phyloP scores from a whole-genome alignment of 164 flowering plant genomes.

The Dillenia turbinata region DNA sequence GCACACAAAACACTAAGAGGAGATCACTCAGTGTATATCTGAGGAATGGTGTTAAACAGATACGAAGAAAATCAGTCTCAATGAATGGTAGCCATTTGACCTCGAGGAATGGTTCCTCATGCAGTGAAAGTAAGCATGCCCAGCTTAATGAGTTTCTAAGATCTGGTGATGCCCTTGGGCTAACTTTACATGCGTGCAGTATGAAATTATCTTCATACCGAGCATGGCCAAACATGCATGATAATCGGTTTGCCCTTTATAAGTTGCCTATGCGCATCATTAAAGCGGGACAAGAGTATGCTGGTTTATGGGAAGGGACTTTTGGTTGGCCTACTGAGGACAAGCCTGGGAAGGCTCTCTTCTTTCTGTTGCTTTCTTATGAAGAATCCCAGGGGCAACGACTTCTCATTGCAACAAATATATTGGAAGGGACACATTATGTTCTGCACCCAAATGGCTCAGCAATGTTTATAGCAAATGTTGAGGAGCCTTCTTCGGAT shows the following conservation, averaged over 20 bases:
- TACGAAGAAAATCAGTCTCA: conserved; percentile 50
- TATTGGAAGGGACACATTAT: conserved; percentile 93
- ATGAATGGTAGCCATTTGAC: conserved; percentile 19
- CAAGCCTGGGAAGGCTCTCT: conserved; percentile 87
- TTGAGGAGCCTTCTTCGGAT: conserved; percentile 61
- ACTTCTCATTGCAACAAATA: conserved; percentile 81
- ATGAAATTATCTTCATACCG: conserved; percentile 62
- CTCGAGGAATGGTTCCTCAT: conserved; percentile 39
- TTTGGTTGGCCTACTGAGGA: conserved; percentile 92
- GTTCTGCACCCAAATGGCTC: conserved; percentile 97
- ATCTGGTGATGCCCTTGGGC: conserved; percentile 57
- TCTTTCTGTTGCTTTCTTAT: conserved; percentile 81
- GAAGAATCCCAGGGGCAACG: conserved; percentile 60
- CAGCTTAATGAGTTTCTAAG: conserved; percentile 66
- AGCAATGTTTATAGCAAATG: conserved; percentile 82
- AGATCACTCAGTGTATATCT: conserved; percentile 50
- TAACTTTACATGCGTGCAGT: conserved; percentile 54
- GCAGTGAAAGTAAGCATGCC: conserved; percentile 52
- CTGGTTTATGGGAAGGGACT: conserved; percentile 91
- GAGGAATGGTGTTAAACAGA: conserved; percentile 48
- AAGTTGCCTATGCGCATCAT: conserved; percentile 61
- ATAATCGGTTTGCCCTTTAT: conserved; percentile 80
- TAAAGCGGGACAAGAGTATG: conserved; percentile 51
- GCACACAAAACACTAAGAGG: conserved; percentile 27
- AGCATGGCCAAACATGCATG: conserved; percentile 95